phyloP scores from a whole-genome alignment of 2,329 filamentous ascomycete species.

The Dactylellina leptospora region DNA sequence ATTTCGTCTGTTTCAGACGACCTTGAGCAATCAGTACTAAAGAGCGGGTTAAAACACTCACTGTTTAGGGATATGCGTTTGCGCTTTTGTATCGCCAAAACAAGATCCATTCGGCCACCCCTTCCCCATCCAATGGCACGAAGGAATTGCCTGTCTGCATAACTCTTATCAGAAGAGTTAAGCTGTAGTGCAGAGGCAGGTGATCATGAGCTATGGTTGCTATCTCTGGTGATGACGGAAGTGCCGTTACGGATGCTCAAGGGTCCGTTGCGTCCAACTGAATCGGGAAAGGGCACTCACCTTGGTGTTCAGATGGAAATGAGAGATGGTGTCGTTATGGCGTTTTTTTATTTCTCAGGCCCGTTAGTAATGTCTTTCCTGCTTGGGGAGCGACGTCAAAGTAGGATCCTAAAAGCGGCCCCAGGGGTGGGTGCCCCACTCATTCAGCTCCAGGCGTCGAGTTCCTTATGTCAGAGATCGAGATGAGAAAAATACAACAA shows the following conservation, averaged over 20 bases:
- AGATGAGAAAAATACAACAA: no score
- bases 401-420: constrained; percentile 54
- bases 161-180: constrained; percentile 5
- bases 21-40: constrained; percentile 7
- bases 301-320: not conserved
- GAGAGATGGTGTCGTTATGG: constrained; percentile 40
- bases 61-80: constrained; percentile 22
- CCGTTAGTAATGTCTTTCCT: constrained; percentile 6
- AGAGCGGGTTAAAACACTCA: constrained; percentile 2
- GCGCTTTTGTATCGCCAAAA: constrained; percentile 25
- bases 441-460: no score
- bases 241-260: constrained; percentile 16
- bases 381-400: constrained; percentile 16
- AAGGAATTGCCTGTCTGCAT: constrained; percentile 1
- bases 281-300: constrained; percentile 15
- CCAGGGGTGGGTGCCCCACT: constrained; percentile 37
- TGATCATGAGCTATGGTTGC: constrained; percentile 40
- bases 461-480: no score
- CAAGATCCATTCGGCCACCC: no score
- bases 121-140: constrained; percentile 20
- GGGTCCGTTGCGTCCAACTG: constrained; percentile 7
- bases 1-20: constrained; percentile 30
- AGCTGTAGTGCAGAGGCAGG: constrained; percentile 2
- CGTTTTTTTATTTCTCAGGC: constrained; percentile 37
- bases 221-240: constrained; percentile 26